Conservation (phyloP, 768 basidiomycete species). For the Amanita brunnescens region DNA sequence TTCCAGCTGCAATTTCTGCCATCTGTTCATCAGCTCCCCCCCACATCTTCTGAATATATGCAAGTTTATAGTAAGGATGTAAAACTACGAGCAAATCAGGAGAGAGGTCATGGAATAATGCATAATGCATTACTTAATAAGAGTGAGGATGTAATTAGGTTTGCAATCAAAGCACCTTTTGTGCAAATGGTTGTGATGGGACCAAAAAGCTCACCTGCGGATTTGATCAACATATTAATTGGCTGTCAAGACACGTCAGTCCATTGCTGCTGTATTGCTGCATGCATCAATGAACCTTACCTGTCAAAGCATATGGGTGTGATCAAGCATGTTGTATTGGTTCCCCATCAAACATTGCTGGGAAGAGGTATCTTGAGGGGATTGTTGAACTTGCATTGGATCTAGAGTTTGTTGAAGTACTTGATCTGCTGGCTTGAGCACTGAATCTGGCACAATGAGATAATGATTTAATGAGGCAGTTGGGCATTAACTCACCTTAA, state of each 20-base stretch:
- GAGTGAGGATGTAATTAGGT: too few relatives aligned
- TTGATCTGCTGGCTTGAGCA: constrained; percentile 13
- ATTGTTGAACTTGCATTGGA: constrained; percentile 3
- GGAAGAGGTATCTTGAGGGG: constrained; percentile 14
- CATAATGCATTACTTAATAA: too few relatives aligned
- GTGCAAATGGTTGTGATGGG: constrained; percentile 19
- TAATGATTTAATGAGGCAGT: not conserved
- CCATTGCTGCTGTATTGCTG: not conserved
- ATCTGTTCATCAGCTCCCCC: too few relatives aligned
- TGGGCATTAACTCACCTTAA: constrained; percentile 18
- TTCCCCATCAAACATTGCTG: constrained; percentile 17
- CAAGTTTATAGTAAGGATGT: too few relatives aligned
- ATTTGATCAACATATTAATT: constrained; percentile 8
- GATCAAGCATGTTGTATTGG: constrained; percentile 14
- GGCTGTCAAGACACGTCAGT: not conserved
- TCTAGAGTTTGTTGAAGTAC: constrained; percentile 13
- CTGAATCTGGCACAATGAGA: constrained; percentile 9
- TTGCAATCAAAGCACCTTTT: constrained; percentile 3
- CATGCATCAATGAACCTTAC: constrained; percentile 5
- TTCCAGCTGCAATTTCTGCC: too few relatives aligned
- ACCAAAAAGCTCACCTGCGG: constrained; percentile 19
- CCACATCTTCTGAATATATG: too few relatives aligned
- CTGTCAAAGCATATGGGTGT: constrained; percentile 8
- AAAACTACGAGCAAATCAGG: too few relatives aligned
- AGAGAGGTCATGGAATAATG: too few relatives aligned